Evolutionary conservation across 2,329 filamentous ascomycete genomes (phyloP).

Genomic region (Fusarium miscanthi): DNA sequence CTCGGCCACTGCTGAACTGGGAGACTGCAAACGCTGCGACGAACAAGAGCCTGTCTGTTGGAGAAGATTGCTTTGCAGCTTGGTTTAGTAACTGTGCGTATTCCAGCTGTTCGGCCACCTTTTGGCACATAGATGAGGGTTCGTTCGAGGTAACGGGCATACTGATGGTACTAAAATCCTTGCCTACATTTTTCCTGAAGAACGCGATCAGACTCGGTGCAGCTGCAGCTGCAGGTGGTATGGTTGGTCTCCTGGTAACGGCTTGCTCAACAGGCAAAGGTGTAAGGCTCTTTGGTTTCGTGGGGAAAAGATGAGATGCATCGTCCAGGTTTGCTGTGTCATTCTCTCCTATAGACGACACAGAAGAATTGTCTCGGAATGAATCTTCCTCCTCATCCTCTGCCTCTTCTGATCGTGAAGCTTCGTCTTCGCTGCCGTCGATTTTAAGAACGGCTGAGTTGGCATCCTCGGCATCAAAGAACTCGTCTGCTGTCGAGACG

Average conservation of each 20-base stretch:
- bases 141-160: slow-evolving; percentile 99
- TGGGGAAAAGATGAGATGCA: slow-evolving; percentile 74
- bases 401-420: slow-evolving; percentile 64
- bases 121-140: slow-evolving; percentile 87
- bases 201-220: slow-evolving; percentile 95
- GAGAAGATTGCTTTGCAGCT: slow-evolving; percentile 71
- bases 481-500: slow-evolving; percentile 81
- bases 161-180: slow-evolving; percentile 94
- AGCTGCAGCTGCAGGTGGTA: slow-evolving; percentile 78
- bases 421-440: slow-evolving; percentile 75
- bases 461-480: slow-evolving; percentile 86
- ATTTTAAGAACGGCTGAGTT: slow-evolving; percentile 80
- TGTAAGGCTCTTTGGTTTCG: slow-evolving; percentile 77
- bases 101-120: slow-evolving; percentile 89
- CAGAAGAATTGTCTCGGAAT: slow-evolving; percentile 66
- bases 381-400: slow-evolving; percentile 61
- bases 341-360: slow-evolving; percentile 69
- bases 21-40: slow-evolving; percentile 93
- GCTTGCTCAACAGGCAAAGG: slow-evolving; percentile 78
- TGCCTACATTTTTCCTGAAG: slow-evolving; percentile 96
- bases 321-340: slow-evolving; percentile 70
- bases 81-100: slow-evolving; percentile 87
- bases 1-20: slow-evolving; percentile 81
- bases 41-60: slow-evolving; percentile 79
- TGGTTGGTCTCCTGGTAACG: slow-evolving; percentile 74